A percentile compares a stretch with the other conserved stretches of the same genome.
These are phyloP conservation scores for Sporothrix humicola DNA, from an alignment of 2,329 filamentous ascomycete species.

Conservation along the genomic window DNA sequence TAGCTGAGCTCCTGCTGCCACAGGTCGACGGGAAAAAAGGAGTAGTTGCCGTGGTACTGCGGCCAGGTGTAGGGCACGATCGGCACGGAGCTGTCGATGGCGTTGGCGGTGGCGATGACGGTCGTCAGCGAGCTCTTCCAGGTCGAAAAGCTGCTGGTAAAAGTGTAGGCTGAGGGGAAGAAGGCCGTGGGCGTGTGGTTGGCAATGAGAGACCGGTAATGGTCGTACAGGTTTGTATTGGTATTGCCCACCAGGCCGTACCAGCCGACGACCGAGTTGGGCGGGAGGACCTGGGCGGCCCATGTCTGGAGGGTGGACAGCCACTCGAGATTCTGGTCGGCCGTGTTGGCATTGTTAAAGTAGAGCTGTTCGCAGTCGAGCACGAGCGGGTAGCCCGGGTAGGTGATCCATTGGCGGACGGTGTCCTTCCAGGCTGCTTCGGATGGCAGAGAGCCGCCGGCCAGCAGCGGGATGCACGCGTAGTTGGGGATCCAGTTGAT, in stretches of 20 bases:
- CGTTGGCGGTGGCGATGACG: not conserved
- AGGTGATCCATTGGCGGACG: slow-evolving; percentile 29
- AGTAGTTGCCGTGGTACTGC: slow-evolving; percentile 35
- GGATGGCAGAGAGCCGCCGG: slow-evolving; percentile 18
- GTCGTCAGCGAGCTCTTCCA: slow-evolving; percentile 25
- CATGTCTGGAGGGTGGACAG: slow-evolving; percentile 32
- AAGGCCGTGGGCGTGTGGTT: slow-evolving; percentile 34
- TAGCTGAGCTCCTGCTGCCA: slow-evolving; percentile 28
- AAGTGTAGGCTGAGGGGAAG: slow-evolving; percentile 34
- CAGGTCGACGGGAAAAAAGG: slow-evolving; percentile 31
- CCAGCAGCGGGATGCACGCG: slow-evolving; percentile 25
- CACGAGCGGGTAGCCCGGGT: slow-evolving; percentile 34
- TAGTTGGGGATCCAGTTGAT: slow-evolving; percentile 36
- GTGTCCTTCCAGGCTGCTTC: slow-evolving; percentile 27
- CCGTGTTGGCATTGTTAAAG: slow-evolving; percentile 25
- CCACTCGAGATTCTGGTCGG: slow-evolving; percentile 22
- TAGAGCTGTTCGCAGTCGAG: slow-evolving; percentile 35
- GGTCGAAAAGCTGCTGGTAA: slow-evolving; percentile 26
- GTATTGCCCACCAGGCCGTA: slow-evolving; percentile 34
- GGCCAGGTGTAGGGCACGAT: slow-evolving; percentile 33
- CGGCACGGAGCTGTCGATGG: slow-evolving; percentile 27
- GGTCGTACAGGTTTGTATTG: slow-evolving; percentile 28
- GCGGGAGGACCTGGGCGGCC: slow-evolving; percentile 29
- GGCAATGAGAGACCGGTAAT: slow-evolving; percentile 32
- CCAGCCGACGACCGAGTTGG: slow-evolving; percentile 31